Evolutionary conservation across 352 stramenopile species (phyloP), one percentile per base, ranked within the genome.

Genomic region (Phytophthora syringae): DNA sequence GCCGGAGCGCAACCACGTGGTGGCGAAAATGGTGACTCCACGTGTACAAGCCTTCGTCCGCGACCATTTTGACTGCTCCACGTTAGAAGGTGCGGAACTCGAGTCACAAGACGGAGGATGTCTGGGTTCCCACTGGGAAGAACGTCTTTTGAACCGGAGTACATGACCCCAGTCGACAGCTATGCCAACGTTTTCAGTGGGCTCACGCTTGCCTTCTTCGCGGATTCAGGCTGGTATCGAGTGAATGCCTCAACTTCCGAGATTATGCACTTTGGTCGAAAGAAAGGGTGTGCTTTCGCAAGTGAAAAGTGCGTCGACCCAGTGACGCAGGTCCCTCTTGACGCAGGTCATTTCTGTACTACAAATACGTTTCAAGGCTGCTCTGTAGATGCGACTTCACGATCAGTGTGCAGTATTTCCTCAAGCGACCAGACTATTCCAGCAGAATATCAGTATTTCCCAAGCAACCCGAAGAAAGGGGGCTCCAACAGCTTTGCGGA

Each of bases 51-150:
- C 62, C 3, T 89, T 81, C 48, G 81, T 80, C 3, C 70, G 79
- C 44, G 40, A 68, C 5, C 82, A 94, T 45, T 93, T 93, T 57
- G 76, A 71, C 36, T 94, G 86, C 67, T 58, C 70, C 2, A 62
- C 51, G 11, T 54, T 94, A 6, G 53, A 72, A 21, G 84, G 86
- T 15, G 81, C 80, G 0, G 84, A 94, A 49, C 71, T 94, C 5
- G 86, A 94, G 55, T 88, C 79, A 13, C 77, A 92, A n/a, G 82
- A 91, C 58, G 78, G 81, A n/a, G 78, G 77, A 0, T 93, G 83
- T 54, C 34, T 90, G 16, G 86, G 86, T 1, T 92, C 80, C 5
- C 86, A 94, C 48, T 93, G 81, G 82, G 86, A 94, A 60, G 82
- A 93, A 59, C 75, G 86, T 3, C 67, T 93, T 93, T 93, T 47